Conservation (phyloP, 106 monocot species). For the Dendrobium chrysotoxum region DNA sequence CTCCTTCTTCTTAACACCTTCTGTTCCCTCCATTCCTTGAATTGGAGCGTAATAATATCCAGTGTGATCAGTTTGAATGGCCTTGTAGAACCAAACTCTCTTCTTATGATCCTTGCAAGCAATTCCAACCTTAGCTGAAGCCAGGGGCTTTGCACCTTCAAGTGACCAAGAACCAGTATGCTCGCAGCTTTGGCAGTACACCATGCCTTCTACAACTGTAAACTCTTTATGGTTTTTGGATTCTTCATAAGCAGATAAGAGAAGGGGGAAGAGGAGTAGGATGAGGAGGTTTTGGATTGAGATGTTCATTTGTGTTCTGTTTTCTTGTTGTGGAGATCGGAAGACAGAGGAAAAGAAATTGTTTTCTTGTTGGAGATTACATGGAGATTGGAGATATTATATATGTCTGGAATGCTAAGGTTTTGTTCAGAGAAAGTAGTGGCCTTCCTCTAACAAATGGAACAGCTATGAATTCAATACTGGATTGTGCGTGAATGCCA, state of each 20-base stretch:
- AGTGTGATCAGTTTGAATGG: constrained; percentile 15
- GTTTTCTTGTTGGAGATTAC: background rate
- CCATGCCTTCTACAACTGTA: constrained; percentile 40
- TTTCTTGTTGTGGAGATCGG: background rate
- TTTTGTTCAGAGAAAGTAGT: background rate
- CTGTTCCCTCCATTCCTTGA: constrained; percentile 8
- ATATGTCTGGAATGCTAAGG: background rate
- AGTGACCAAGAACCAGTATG: constrained; percentile 32
- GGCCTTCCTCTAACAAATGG: constrained; percentile 3
- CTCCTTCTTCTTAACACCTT: background rate
- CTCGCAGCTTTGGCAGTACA: constrained; percentile 53
- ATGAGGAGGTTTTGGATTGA: background rate
- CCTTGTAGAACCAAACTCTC: constrained; percentile 25
- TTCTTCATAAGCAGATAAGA: background rate
- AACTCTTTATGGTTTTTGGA: background rate
- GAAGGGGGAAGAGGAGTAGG: background rate
- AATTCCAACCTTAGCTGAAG: constrained; percentile 36
- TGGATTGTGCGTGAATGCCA: background rate
- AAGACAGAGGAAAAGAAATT: background rate
- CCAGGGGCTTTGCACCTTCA: constrained; percentile 26
- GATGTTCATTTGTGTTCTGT: background rate
- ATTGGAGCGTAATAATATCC: constrained; percentile 47
- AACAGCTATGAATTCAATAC: background rate
- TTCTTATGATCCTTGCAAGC: constrained; percentile 46
- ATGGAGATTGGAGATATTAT: background rate